Evolutionary conservation across 2,329 filamentous ascomycete species (phyloP).

Genomic region (Cercospora sojina): DNA sequence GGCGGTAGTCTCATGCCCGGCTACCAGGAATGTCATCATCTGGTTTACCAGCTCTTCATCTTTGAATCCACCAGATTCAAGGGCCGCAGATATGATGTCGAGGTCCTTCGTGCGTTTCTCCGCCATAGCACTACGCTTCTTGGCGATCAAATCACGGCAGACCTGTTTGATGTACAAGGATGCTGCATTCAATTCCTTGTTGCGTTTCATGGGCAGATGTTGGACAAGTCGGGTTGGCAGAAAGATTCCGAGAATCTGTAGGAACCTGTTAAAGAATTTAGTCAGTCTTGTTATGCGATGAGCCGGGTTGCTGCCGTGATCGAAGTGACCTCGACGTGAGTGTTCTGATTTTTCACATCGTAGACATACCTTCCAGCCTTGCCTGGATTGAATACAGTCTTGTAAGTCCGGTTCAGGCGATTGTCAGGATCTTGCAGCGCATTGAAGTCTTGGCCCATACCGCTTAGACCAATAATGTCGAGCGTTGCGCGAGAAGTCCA

Average conservation of each 20-base stretch:
- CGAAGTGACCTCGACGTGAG: background rate
- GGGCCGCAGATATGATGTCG: constrained; percentile 78
- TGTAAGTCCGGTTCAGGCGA: constrained; percentile 54
- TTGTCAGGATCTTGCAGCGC: constrained; percentile 52
- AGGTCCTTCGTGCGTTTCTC: constrained; percentile 50
- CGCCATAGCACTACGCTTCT: constrained; percentile 63
- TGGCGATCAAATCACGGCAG: constrained; percentile 63
- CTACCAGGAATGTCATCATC: constrained; percentile 67
- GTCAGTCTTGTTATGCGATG: background rate
- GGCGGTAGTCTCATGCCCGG: constrained; percentile 60
- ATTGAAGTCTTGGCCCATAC: constrained; percentile 58
- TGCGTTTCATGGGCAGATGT: constrained; percentile 67
- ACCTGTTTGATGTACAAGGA: constrained; percentile 61
- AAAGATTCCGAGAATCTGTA: constrained; percentile 50
- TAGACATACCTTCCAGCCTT: constrained; percentile 42
- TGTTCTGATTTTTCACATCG: background rate
- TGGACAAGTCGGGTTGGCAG: constrained; percentile 62
- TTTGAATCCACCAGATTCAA: constrained; percentile 71
- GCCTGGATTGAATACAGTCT: constrained; percentile 51
- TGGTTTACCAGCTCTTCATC: constrained; percentile 74
- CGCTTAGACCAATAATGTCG: constrained; percentile 59
- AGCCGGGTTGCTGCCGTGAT: background rate
- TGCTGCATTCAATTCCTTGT: constrained; percentile 61
- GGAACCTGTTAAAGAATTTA: constrained; percentile 48
- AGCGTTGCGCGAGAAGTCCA: constrained; percentile 55